Evolutionary conservation across 2,329 filamentous ascomycete genomes (phyloP).

Genomic region (Sporothrix sp.): DNA sequence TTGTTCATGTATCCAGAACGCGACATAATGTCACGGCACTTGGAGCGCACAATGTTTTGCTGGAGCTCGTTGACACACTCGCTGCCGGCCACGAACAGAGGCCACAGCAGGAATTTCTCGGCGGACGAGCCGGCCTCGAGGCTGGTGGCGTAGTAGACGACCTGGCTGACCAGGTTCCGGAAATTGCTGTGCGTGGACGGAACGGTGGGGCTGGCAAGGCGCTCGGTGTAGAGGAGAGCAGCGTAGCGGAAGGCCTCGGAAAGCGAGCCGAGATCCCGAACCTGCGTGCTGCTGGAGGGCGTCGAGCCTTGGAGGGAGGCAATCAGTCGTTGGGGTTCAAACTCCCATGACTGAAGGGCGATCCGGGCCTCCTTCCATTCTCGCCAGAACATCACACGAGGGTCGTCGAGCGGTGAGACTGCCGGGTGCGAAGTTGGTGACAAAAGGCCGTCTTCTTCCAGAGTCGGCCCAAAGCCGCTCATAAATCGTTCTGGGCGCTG

Average conservation of each 20-base stretch:
- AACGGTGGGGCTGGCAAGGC: conserved; percentile 66
- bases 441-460: conserved; percentile 46
- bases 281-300: conserved; percentile 47
- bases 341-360: conserved; percentile 72
- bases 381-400: conserved; percentile 62
- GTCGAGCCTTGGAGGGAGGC: conserved; percentile 26
- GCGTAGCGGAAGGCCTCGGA: conserved; percentile 87
- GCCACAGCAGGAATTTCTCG: conserved; percentile 89
- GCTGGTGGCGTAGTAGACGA: conserved; percentile 72
- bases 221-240: conserved; percentile 80
- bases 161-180: conserved; percentile 71
- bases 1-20: conserved; percentile 94
- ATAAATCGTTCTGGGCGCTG: conserved; percentile 36
- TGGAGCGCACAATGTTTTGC: conserved; percentile 65
- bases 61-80: conserved; percentile 79
- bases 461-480: conserved; percentile 45
- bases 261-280: conserved; percentile 67
- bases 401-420: conserved; percentile 44
- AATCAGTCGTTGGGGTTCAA: conserved; percentile 46
- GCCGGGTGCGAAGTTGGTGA: conserved; percentile 31
- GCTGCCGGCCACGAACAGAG: conserved; percentile 79
- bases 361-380: conserved; percentile 77
- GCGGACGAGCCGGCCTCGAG: conserved; percentile 62
- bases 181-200: conserved; percentile 68
- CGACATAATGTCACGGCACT: conserved; percentile 77